Conservation (phyloP, 164 flowering plant genomes). For the Vitis cinerea region DNA sequence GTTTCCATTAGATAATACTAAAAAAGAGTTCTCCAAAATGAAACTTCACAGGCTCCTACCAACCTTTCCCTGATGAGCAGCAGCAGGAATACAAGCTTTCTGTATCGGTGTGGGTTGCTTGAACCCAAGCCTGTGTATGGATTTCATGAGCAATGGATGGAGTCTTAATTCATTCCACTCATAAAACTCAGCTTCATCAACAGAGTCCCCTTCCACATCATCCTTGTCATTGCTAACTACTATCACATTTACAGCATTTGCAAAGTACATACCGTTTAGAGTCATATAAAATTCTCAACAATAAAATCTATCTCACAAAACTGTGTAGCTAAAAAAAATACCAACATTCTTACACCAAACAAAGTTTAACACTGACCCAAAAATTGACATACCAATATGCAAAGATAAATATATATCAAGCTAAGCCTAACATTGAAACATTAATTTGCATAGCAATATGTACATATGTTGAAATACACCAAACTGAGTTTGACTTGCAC, state of each 20-base stretch:
- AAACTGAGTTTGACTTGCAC: background rate
- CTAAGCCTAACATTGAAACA: background rate
- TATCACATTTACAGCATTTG: slow-evolving; percentile 3
- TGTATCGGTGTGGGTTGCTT: slow-evolving; percentile 98
- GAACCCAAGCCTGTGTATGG: slow-evolving; percentile 79
- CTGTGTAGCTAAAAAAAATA: background rate
- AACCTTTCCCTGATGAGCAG: slow-evolving; percentile 98
- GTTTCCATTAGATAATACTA: no score
- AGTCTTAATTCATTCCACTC: slow-evolving; percentile 89
- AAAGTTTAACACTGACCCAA: background rate
- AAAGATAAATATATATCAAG: no score
- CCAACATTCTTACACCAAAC: background rate
- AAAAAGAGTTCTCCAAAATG: no score
- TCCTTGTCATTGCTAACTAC: slow-evolving; percentile 25
- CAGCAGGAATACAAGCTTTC: slow-evolving; percentile 88
- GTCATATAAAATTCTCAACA: background rate
- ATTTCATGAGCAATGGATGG: slow-evolving; percentile 77
- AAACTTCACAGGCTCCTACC: background rate
- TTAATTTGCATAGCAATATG: background rate
- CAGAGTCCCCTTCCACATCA: slow-evolving; percentile 32
- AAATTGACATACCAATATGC: background rate
- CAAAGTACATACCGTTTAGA: background rate
- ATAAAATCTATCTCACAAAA: background rate
- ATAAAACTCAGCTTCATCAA: slow-evolving; percentile 60
- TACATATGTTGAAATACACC: background rate